A percentile compares a stretch with the other conserved stretches of the same genome.
Conservation (phyloP, 2,329 filamentous ascomycete genomes). For the Talaromyces amestolkiae region DNA sequence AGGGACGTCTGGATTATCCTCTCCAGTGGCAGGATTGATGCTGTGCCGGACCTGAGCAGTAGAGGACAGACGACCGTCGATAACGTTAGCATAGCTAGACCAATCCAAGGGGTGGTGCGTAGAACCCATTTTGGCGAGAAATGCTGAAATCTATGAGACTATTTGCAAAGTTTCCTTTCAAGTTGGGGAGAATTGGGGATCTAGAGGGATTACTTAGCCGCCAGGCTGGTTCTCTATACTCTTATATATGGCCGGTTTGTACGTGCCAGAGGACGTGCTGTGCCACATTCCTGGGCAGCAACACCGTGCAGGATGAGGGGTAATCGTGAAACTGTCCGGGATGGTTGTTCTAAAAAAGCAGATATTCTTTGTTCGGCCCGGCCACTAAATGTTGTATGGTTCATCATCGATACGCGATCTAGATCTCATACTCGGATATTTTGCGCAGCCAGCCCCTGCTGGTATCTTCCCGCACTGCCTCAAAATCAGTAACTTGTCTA, state of each 20-base stretch:
- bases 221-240: background rate
- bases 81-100: background rate
- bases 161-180: no score
- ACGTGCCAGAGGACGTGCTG: background rate
- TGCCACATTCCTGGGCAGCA: background rate
- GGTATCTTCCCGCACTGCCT: no score
- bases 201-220: no score
- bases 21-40: background rate
- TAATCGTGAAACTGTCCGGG: background rate
- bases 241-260: background rate
- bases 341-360: background rate
- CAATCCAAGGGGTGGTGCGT: background rate
- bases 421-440: no score
- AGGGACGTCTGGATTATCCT: background rate
- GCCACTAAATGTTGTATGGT: background rate
- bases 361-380: no score
- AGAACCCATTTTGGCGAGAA: background rate
- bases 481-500: no score
- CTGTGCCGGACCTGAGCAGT: background rate
- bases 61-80: background rate
- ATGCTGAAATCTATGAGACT: no score
- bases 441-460: no score
- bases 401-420: background rate
- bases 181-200: background rate
- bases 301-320: background rate